Conservation (phyloP, 176 grass and related monocot species). For the Bonia amplexicaulis region DNA sequence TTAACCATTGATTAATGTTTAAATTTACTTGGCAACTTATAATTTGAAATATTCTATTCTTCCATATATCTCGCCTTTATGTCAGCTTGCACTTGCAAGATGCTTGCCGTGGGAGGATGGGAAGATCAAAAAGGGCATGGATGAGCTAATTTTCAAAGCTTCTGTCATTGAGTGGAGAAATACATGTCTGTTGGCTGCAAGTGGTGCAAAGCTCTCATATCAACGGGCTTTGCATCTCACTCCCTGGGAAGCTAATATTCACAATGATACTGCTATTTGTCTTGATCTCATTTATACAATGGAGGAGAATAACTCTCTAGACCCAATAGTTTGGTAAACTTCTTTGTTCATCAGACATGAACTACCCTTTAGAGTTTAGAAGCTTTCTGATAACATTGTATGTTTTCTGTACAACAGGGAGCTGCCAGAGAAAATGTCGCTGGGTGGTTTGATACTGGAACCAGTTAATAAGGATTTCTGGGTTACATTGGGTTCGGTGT, state of each 20-base stretch:
- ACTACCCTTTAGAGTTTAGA: conserved; percentile 4
- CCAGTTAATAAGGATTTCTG: conserved; percentile 82
- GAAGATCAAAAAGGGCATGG: conserved; percentile 27
- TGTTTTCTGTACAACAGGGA: conserved; percentile 56
- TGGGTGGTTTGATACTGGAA: conserved; percentile 82
- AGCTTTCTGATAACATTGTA: conserved; percentile 38
- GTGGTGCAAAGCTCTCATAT: conserved; percentile 72
- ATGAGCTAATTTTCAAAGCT: conserved; percentile 51
- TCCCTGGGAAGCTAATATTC: conserved; percentile 94
- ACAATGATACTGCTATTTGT: conserved; percentile 72
- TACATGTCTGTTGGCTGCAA: conserved; percentile 52
- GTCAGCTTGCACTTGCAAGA: conserved; percentile 69
- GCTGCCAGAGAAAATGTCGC: conserved; percentile 72
- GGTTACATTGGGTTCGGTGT: conserved; percentile 77
- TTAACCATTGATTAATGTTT: not conserved
- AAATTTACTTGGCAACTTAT: conserved; percentile 19
- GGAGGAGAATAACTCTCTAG: conserved; percentile 24
- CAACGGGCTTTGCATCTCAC: conserved; percentile 61
- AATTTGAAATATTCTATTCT: conserved; percentile 13
- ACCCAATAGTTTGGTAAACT: conserved; percentile 59
- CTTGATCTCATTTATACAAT: conserved; percentile 69
- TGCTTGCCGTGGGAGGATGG: conserved; percentile 76
- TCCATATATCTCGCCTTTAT: conserved; percentile 8
- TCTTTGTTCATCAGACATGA: conserved; percentile 11
- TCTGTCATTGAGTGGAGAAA: conserved; percentile 68